These are phyloP conservation scores for Fusarium secorum DNA, from an alignment of 2,329 filamentous ascomycete species.

Conservation along the genomic window DNA sequence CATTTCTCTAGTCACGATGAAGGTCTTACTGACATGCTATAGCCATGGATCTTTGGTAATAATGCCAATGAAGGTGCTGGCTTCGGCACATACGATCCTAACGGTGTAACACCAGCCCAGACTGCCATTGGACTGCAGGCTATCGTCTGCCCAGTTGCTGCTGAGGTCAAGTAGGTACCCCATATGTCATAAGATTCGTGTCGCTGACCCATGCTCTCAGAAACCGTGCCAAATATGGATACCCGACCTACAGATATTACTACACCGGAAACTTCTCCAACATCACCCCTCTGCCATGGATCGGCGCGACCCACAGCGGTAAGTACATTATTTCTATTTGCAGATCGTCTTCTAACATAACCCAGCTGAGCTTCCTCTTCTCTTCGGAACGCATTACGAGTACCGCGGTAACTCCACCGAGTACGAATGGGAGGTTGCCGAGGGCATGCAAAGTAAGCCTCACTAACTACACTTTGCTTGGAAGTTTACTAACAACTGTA, in stretches of 20 bases:
- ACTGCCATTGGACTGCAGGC: neutral
- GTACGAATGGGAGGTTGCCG: constrained; percentile 10
- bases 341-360: no score
- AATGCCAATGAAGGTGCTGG: constrained; percentile 24
- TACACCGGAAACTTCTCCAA: constrained; percentile 19
- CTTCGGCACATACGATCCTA: neutral
- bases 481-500: rapidly evolving
- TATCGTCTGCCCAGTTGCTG: constrained; percentile 6
- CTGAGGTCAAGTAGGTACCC: neutral
- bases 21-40: rapidly evolving
- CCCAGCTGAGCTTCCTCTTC: constrained; percentile 3
- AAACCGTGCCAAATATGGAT: neutral
- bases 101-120: neutral
- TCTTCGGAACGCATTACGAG: constrained; percentile 13
- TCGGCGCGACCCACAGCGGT: constrained; percentile 2
- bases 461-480: rapidly evolving
- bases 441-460: neutral
- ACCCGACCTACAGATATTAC: constrained; percentile 10
- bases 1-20: neutral
- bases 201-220: rapidly evolving
- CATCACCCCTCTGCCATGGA: constrained; percentile 7
- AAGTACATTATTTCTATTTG: no score
- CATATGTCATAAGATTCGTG: rapidly evolving
- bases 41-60: constrained; percentile 22
- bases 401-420: constrained; percentile 7